phyloP scores from a whole-genome alignment of 2,329 filamentous ascomycete genomes.

The Alternaria sp. region DNA sequence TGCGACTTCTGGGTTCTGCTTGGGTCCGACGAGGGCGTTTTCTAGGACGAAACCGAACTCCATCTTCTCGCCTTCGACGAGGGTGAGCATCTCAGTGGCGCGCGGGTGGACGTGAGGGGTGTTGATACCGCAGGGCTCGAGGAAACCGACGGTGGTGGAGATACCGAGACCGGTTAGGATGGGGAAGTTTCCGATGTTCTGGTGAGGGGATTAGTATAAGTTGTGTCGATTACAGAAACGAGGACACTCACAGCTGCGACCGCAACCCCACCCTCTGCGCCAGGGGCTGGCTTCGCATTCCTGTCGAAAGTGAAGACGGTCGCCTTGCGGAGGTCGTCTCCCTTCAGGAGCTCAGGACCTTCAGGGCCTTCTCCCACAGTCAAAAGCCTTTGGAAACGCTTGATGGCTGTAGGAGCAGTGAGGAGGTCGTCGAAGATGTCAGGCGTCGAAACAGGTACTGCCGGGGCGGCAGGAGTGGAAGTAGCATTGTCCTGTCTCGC shows the following conservation, averaged over 20 bases:
- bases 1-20: conserved; percentile 48
- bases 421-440: conserved; percentile 41
- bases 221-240: neutral
- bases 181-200: conserved; percentile 50
- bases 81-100: conserved; percentile 56
- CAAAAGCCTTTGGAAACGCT: conserved; percentile 48
- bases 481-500: neutral
- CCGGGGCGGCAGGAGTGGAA: conserved; percentile 6
- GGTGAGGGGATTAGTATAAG: conserved; percentile 1
- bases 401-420: conserved; percentile 45
- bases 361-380: conserved; percentile 28
- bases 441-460: conserved; percentile 15
- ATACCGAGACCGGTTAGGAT: conserved; percentile 49
- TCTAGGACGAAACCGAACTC: conserved; percentile 56
- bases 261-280: conserved; percentile 61
- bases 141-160: conserved; percentile 48
- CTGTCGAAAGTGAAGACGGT: conserved; percentile 70
- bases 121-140: conserved; percentile 56
- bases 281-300: conserved; percentile 47
- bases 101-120: conserved; percentile 58
- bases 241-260: conserved; percentile 31
- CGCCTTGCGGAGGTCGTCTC: conserved; percentile 37
- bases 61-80: conserved; percentile 50
- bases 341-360: conserved; percentile 31
- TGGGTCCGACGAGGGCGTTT: conserved; percentile 49